A percentile compares a stretch with the other conserved stretches of the same genome.
Conservation (phyloP, 352 stramenopile genomes). For the Globisporangium nodosum region DNA sequence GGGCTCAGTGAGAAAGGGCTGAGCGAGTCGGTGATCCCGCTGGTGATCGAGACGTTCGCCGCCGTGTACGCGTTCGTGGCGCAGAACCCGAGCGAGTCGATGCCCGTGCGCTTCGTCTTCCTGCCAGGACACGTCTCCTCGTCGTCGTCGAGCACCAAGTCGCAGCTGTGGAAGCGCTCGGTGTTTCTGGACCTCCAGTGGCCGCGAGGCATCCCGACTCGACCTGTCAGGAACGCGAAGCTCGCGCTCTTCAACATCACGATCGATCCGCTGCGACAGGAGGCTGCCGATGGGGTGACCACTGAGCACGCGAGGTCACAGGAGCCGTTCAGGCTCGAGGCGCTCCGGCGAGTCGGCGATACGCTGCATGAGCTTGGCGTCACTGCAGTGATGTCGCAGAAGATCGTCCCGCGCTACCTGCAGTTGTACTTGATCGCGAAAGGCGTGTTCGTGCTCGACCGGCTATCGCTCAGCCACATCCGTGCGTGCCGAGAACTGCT, state of each 20-base stretch:
- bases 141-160: slow-evolving; percentile 16
- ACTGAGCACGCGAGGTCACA: slow-evolving; percentile 4
- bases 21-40: slow-evolving; percentile 21
- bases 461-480: slow-evolving; percentile 42
- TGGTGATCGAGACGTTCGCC: slow-evolving; percentile 44
- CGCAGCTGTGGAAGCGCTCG: slow-evolving; percentile 33
- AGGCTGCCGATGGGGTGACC: slow-evolving; percentile 1
- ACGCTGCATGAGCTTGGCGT: slow-evolving; percentile 24
- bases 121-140: slow-evolving; percentile 12
- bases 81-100: slow-evolving; percentile 26
- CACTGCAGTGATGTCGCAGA: slow-evolving; percentile 44
- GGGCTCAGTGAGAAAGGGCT: slow-evolving; percentile 6
- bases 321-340: slow-evolving; percentile 20
- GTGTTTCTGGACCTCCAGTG: slow-evolving; percentile 38
- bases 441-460: slow-evolving; percentile 41
- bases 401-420: slow-evolving; percentile 44
- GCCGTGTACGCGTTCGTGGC: slow-evolving; percentile 30
- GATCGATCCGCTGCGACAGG: slow-evolving; percentile 28
- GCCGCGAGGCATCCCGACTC: slow-evolving; percentile 15
- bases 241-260: slow-evolving; percentile 60
- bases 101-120: slow-evolving; percentile 48
- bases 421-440: slow-evolving; percentile 30
- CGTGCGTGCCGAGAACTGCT: slow-evolving; percentile 23
- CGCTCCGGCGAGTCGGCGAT: slow-evolving; percentile 28
- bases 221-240: slow-evolving; percentile 17